Evolutionary conservation across 2,329 filamentous ascomycete genomes (phyloP).

Genomic region (Ceratocystis diversiconidia): DNA sequence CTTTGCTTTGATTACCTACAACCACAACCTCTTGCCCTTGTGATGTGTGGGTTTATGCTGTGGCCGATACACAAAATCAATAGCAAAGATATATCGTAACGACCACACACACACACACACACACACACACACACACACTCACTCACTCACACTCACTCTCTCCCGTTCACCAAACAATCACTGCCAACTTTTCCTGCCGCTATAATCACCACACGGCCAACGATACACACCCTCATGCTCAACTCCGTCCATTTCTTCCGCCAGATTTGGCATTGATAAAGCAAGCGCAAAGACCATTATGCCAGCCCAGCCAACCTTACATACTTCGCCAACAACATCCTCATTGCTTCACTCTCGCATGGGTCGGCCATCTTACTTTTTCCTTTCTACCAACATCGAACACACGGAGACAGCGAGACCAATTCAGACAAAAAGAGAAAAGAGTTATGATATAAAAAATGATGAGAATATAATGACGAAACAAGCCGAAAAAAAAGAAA

Average conservation of each 20-base stretch:
- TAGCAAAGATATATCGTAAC: too few species aligned
- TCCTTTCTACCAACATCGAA: background rate
- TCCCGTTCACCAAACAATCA: background rate
- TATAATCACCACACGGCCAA: too few species aligned
- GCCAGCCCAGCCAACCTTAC: too few species aligned
- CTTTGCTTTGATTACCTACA: background rate
- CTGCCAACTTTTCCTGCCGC: too few species aligned
- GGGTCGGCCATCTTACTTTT: background rate
- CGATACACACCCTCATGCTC: too few species aligned
- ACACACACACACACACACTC: background rate
- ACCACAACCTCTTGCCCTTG: background rate
- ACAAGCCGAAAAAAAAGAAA: background rate
- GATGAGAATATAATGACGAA: background rate
- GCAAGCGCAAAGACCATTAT: too few species aligned
- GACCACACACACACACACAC: background rate
- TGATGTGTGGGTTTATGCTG: background rate
- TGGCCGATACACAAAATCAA: too few species aligned
- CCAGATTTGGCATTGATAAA: too few species aligned
- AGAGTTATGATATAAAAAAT: background rate
- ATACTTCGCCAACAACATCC: too few species aligned
- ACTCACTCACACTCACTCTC: background rate
- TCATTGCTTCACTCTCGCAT: too few species aligned
- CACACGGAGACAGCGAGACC: background rate
- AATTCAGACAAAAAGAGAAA: background rate
- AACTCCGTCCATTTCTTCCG: too few species aligned